Base-by-base conservation (phyloP, 495 filamentous ascomycete species). In the Endocarpon pusillum region DNA sequence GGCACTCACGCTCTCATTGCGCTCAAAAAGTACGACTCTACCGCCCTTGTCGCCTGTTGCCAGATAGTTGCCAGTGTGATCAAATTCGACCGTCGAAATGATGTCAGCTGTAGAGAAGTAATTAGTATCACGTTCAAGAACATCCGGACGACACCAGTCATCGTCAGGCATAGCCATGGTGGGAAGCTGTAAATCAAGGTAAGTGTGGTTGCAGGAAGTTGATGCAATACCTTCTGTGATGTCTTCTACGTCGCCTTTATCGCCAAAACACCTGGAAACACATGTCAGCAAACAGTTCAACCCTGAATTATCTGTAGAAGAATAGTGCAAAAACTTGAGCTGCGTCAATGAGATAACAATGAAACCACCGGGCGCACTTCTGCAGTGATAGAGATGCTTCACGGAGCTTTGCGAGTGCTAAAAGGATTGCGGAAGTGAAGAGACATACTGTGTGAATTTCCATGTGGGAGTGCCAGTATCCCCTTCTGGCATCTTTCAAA, bases 381-480 rank as follows among this genome's bases (percentile, higher is more conserved):
- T n/a, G n/a, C n/a, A n/a, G n/a, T n/a, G n/a, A n/a, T n/a, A n/a
- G n/a, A n/a, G n/a, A n/a, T n/a, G n/a, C n/a, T n/a, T n/a, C n/a
- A n/a, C n/a, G n/a, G n/a, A n/a, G n/a, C n/a, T n/a, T n/a, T n/a
- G n/a, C n/a, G n/a, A n/a, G n/a, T n/a, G n/a, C n/a, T n/a, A n/a
- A n/a, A 46, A 46, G 45, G 41, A 48, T 46, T 46, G 43, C 23
- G 29, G 38, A 18, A 16, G 18, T 36, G 10, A n/a, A n/a, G 38
- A 42, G 32, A 84, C 91, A 71, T 72, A 97, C 89, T 97, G 89
- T 59, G 89, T 97, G 64, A 97, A 97, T 69, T 96, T 96, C 89
- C 89, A 96, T 57, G 87, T 94, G 48, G 89, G 87, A 56, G 83
- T 71, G 60, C 70, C 78, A 59, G 78, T 67, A 62, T 94, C 89